These are phyloP conservation scores for Penicillium capsulatum DNA, from an alignment of 2,329 filamentous ascomycete genomes.

Conservation along the genomic window DNA sequence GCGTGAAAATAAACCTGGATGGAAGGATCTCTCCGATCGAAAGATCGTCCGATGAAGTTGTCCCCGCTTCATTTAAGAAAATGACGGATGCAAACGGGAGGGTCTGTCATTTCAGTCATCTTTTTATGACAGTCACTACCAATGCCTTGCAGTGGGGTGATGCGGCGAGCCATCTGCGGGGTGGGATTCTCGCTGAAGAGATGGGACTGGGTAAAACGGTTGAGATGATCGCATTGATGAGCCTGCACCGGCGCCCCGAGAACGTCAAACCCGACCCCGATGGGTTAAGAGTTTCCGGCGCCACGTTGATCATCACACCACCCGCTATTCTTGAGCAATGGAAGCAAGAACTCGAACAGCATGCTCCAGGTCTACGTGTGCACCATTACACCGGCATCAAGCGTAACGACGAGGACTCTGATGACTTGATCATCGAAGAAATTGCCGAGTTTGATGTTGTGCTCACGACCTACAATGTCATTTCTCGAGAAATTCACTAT, in stretches of 20 bases:
- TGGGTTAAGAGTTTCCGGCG: slow-evolving; percentile 42
- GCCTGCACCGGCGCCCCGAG: slow-evolving; percentile 33
- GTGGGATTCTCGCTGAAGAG: slow-evolving; percentile 49
- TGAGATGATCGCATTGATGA: slow-evolving; percentile 47
- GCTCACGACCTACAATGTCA: slow-evolving; percentile 61
- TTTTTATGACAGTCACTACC: slow-evolving; percentile 39
- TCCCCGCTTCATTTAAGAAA: slow-evolving; percentile 40
- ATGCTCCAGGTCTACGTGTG: slow-evolving; percentile 55
- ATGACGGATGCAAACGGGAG: slow-evolving; percentile 38
- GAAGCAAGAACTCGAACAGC: slow-evolving; percentile 55
- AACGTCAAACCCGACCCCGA: slow-evolving; percentile 18
- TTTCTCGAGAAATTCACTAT: slow-evolving; percentile 78
- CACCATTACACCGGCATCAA: slow-evolving; percentile 56
- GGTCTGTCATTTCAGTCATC: slow-evolving; percentile 40
- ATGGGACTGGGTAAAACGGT: slow-evolving; percentile 52
- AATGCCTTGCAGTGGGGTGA: slow-evolving; percentile 35
- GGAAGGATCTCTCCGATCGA: slow-evolving; percentile 26
- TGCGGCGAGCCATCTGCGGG: slow-evolving; percentile 30
- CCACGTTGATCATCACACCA: slow-evolving; percentile 62
- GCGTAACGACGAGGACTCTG: slow-evolving; percentile 29
- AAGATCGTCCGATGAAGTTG: slow-evolving; percentile 4
- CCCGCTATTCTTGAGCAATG: slow-evolving; percentile 60
- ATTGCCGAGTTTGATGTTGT: slow-evolving; percentile 54
- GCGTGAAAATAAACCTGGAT: slow-evolving; percentile 32
- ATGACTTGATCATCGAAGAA: slow-evolving; percentile 44